These are phyloP conservation scores for Entomortierella beljakovae DNA, from an alignment of 192 early-diverging fungal genomes.

Conservation along the genomic window DNA sequence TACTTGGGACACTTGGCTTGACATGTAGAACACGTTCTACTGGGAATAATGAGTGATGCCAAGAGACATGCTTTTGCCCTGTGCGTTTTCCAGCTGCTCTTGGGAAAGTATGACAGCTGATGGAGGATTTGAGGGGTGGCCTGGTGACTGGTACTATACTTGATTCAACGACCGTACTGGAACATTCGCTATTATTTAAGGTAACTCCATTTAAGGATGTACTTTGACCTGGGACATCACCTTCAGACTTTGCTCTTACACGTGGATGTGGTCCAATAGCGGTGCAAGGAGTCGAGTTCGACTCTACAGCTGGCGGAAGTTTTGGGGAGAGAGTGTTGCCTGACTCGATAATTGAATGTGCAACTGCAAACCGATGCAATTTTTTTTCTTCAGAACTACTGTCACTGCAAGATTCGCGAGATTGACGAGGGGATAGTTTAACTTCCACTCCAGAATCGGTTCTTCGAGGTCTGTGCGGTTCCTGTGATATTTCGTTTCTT, in stretches of 20 bases:
- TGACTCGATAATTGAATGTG: neutral
- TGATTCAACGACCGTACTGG: constrained; percentile 5
- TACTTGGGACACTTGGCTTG: constrained; percentile 48
- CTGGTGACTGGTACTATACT: neutral
- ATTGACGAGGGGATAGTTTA: constrained; percentile 10
- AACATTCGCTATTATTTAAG: neutral
- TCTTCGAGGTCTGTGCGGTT: constrained; percentile 28
- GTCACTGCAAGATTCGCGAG: constrained; percentile 13
- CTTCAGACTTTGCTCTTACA: constrained; percentile 19
- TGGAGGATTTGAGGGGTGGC: constrained; percentile 35
- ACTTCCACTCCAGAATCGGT: constrained; percentile 50
- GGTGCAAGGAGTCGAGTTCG: neutral
- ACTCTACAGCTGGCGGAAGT: neutral
- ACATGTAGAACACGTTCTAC: constrained; percentile 33
- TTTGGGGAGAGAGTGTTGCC: neutral
- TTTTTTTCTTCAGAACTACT: constrained; percentile 14
- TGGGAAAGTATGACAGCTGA: constrained; percentile 50
- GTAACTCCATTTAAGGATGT: neutral
- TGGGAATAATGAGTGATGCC: constrained; percentile 51
- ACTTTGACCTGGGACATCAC: constrained; percentile 5
- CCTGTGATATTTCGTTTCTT: neutral
- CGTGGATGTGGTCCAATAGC: neutral
- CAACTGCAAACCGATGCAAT: neutral
- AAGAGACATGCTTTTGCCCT: constrained; percentile 41
- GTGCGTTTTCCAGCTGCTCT: constrained; percentile 27